Evolutionary conservation across 371 early-diverging fungal species (phyloP).

Genomic region (Circinella umbellata): DNA sequence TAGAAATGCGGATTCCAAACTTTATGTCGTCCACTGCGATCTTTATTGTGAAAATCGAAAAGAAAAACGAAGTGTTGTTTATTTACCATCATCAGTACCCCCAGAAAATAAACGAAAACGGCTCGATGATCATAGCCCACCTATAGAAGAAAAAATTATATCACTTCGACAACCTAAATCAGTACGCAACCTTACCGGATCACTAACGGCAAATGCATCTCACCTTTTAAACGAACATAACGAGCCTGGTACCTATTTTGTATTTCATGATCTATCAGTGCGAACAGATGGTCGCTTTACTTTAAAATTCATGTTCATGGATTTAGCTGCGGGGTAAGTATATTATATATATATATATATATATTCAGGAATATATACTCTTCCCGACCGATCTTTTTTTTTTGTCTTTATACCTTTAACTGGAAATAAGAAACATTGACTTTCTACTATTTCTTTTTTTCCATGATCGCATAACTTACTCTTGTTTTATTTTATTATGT

Average conservation of each 20-base stretch:
- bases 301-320: slow-evolving; percentile 46
- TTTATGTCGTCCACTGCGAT: slow-evolving; percentile 33
- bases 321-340: slow-evolving; percentile 21
- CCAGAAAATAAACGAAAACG: slow-evolving; percentile 7
- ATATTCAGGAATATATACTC: too few species aligned
- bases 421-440: too few species aligned
- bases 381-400: too few species aligned
- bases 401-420: too few species aligned
- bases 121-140: not conserved
- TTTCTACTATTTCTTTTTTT: too few species aligned
- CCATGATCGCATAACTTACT: too few species aligned
- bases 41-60: slow-evolving; percentile 21
- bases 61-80: slow-evolving; percentile 17
- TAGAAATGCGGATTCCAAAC: slow-evolving; percentile 13
- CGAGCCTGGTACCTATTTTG: slow-evolving; percentile 56
- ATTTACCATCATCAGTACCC: slow-evolving; percentile 17
- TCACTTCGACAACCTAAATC: slow-evolving; percentile 22
- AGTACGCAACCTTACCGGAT: slow-evolving; percentile 24
- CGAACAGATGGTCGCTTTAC: slow-evolving; percentile 49
- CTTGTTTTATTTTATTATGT: too few species aligned
- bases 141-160: slow-evolving; percentile 7
- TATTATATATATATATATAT: not conserved
- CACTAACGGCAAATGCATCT: slow-evolving; percentile 20
- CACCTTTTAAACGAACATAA: slow-evolving; percentile 29
- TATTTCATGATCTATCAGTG: slow-evolving; percentile 58